Percentiles rank a stretch among this genome's conserved stretches.
Conservation (phyloP, 2,329 filamentous ascomycete genomes). For the Sordariomycetes sp. region DNA sequence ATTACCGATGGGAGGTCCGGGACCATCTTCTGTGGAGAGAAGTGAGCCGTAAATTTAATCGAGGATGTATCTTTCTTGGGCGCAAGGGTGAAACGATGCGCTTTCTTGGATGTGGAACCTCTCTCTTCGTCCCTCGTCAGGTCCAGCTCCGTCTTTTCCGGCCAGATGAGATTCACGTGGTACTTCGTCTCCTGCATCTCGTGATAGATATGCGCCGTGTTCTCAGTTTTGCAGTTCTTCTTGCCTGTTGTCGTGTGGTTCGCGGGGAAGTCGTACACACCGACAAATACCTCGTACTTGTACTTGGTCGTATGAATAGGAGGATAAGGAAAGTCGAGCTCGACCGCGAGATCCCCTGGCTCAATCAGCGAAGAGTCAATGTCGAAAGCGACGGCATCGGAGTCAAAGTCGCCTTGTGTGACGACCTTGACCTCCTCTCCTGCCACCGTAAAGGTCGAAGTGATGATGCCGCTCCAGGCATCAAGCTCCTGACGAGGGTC, state of each 20-base stretch:
- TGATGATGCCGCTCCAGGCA: too few species aligned
- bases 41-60: conserved; percentile 23
- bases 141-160: conserved; percentile 8
- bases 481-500: too few species aligned
- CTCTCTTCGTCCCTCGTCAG: conserved; percentile 11
- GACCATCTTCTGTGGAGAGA: conserved; percentile 15
- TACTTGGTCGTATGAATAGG: conserved; percentile 27
- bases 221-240: conserved; percentile 3
- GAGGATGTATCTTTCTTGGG: neutral
- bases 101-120: conserved; percentile 12
- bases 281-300: conserved; percentile 33
- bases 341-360: conserved; percentile 21
- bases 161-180: conserved; percentile 26
- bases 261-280: conserved; percentile 25
- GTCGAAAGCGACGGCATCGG: conserved; percentile 24
- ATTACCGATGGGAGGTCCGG: too few species aligned
- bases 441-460: conserved; percentile 23
- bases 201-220: conserved; percentile 23
- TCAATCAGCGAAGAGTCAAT: conserved; percentile 24
- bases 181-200: conserved; percentile 25
- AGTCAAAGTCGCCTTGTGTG: conserved; percentile 26
- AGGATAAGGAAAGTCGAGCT: conserved; percentile 33
- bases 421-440: conserved; percentile 20
- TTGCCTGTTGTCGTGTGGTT: conserved; percentile 25
- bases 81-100: conserved; percentile 22